Evolutionary conservation across 108 stramenopile genomes (phyloP).

Genomic region (Tribonema minus): DNA sequence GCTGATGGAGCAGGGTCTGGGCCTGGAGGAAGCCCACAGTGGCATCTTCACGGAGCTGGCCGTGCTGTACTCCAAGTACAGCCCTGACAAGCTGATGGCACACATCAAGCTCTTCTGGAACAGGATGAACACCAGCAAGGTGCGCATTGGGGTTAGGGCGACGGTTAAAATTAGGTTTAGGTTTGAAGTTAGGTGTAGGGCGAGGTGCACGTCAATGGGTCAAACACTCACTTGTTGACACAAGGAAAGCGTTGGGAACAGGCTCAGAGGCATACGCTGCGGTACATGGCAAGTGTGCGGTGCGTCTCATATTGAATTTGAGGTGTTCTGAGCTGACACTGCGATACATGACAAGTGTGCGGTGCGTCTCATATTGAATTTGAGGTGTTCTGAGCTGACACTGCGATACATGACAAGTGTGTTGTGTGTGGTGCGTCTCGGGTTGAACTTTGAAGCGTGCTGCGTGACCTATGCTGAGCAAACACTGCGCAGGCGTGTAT

Average conservation of each 20-base stretch:
- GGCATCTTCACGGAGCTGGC: constrained; percentile 99
- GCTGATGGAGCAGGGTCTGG: constrained; percentile 93
- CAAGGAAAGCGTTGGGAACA: too few relatives aligned
- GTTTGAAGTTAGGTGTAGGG: too few relatives aligned
- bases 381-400: not conserved
- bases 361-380: not conserved
- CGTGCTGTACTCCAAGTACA: constrained; percentile 97
- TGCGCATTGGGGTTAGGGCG: too few relatives aligned
- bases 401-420: not conserved
- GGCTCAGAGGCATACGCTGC: not conserved
- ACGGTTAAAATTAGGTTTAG: too few relatives aligned
- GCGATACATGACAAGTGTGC: not conserved
- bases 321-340: not conserved
- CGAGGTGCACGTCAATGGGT: too few relatives aligned
- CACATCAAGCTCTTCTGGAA: constrained; percentile 98
- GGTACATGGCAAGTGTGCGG: not conserved
- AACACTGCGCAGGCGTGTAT: too few relatives aligned
- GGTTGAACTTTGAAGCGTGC: not conserved
- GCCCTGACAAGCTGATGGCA: constrained; percentile 96
- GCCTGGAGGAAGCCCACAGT: constrained; percentile 93
- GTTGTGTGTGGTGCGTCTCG: not conserved
- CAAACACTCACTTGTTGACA: too few relatives aligned
- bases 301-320: not conserved
- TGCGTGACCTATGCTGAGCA: not conserved
- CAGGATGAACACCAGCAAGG: constrained; percentile 93